phyloP scores from a whole-genome alignment of 106 monocot species.

The Hemerocallis citrina region DNA sequence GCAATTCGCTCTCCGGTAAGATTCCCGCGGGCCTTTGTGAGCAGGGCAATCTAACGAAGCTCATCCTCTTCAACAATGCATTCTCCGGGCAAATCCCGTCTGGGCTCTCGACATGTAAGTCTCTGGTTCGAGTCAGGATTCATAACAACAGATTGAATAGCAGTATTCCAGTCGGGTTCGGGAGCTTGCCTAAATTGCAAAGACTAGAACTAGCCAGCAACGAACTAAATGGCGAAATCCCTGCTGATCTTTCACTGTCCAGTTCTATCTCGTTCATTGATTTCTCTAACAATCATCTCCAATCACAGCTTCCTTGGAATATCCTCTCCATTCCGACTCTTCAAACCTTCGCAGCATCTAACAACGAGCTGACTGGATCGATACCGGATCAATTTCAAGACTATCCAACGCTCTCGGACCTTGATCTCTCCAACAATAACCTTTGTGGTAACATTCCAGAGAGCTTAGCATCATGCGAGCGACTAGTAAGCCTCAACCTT shows the following conservation, averaged over 20 bases:
- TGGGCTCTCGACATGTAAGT: constrained; percentile 34
- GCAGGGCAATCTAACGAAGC: constrained; percentile 59
- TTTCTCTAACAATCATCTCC: constrained; percentile 50
- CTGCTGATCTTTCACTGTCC: constrained; percentile 50
- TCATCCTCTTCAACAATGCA: constrained; percentile 76
- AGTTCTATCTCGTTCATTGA: constrained; percentile 73
- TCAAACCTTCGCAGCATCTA: constrained; percentile 50
- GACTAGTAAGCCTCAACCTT: constrained; percentile 53
- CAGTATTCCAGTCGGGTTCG: constrained; percentile 45
- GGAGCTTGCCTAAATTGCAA: constrained; percentile 46
- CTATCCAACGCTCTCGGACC: constrained; percentile 43
- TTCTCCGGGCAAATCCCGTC: constrained; percentile 63
- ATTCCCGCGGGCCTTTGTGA: constrained; percentile 48
- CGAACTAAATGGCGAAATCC: constrained; percentile 44
- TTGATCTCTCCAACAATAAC: constrained; percentile 59
- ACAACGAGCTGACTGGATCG: constrained; percentile 45
- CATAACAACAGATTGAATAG: constrained; percentile 75
- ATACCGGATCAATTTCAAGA: constrained; percentile 48
- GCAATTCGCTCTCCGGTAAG: constrained; percentile 56
- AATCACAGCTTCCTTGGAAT: constrained; percentile 35
- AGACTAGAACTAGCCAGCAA: constrained; percentile 58
- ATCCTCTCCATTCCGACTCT: constrained; percentile 57
- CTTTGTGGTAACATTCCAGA: constrained; percentile 45
- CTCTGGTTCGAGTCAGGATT: constrained; percentile 52
- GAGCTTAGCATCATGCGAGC: constrained; percentile 41